Evolutionary conservation across 2,329 filamentous ascomycete species (phyloP).

Genomic region (Cyphellophora europaea): DNA sequence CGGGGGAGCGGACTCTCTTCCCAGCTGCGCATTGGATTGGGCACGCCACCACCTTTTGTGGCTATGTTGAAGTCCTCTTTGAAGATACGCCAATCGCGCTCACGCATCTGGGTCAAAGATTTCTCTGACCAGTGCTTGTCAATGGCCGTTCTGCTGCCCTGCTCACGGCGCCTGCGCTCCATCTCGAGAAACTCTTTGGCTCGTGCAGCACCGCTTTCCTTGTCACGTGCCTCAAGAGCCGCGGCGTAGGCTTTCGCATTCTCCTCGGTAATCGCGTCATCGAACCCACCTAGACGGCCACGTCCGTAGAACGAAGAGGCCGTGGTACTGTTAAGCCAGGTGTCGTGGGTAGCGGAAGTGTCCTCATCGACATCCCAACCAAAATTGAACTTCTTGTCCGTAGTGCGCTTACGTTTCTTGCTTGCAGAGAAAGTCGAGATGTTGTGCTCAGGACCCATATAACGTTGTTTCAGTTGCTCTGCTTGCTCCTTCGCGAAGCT

Average conservation of each 20-base stretch:
- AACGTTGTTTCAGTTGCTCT: slow-evolving; percentile 65
- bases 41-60: slow-evolving; percentile 84
- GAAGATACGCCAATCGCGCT: slow-evolving; percentile 98
- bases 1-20: slow-evolving; percentile 71
- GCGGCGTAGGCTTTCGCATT: slow-evolving; percentile 50
- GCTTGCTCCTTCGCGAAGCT: slow-evolving; percentile 56
- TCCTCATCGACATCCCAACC: slow-evolving; percentile 96
- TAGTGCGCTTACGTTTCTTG: slow-evolving; percentile 89
- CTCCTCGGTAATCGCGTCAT: slow-evolving; percentile 44
- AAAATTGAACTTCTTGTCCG: slow-evolving; percentile 97
- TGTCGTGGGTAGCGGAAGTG: slow-evolving; percentile 63
- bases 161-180: slow-evolving; percentile 67
- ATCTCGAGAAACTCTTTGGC: slow-evolving; percentile 77
- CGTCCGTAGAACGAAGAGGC: slow-evolving; percentile 53
- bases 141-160: slow-evolving; percentile 61
- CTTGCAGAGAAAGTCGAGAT: slow-evolving; percentile 84
- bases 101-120: slow-evolving; percentile 82
- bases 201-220: slow-evolving; percentile 63
- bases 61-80: slow-evolving; percentile 98
- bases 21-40: slow-evolving; percentile 96
- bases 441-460: slow-evolving; percentile 85
- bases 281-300: slow-evolving; percentile 58
- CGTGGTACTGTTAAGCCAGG: slow-evolving; percentile 49
- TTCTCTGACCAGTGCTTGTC: slow-evolving; percentile 97
- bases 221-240: slow-evolving; percentile 65